Percentiles rank a stretch among this genome's conserved stretches.
phyloP scores from a whole-genome alignment of 345 rosid genomes.

The Lepidium aucheri region DNA sequence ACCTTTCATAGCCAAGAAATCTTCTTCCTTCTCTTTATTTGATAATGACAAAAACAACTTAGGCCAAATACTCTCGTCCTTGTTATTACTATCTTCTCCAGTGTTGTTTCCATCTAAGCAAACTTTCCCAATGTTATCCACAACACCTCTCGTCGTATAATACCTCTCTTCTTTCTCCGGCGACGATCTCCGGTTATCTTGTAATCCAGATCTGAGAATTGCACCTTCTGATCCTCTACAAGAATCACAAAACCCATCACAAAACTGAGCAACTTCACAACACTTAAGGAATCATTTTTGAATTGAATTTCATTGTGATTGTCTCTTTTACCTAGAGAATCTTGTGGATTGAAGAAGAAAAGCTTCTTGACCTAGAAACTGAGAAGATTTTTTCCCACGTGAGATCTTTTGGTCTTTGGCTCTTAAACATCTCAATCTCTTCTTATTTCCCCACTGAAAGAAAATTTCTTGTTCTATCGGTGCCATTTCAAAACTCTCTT shows the following conservation, averaged over 20 bases:
- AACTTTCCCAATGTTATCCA: constrained; percentile 52
- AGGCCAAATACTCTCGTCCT: constrained; percentile 50
- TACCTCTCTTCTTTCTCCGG: constrained; percentile 73
- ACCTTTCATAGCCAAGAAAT: constrained; percentile 93
- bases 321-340: constrained; percentile 20
- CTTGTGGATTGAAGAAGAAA: constrained; percentile 29
- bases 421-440: constrained; percentile 73
- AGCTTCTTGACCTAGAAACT: constrained; percentile 31
- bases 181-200: constrained; percentile 36
- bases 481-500: constrained; percentile 1
- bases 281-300: neutral
- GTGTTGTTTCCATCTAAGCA: constrained; percentile 37
- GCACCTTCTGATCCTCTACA: constrained; percentile 37
- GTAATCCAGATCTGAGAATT: constrained; percentile 33
- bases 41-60: constrained; percentile 57
- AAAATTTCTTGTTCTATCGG: constrained; percentile 41
- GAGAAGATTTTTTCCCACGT: constrained; percentile 34
- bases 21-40: constrained; percentile 87
- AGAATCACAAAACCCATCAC: neutral
- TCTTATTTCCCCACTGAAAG: constrained; percentile 82
- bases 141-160: constrained; percentile 71
- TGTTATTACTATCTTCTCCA: constrained; percentile 38
- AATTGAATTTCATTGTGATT: neutral
- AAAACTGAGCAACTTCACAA: neutral
- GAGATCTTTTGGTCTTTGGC: constrained; percentile 45